Evolutionary conservation across 306 rosid species (phyloP).

Genomic region (Lathyrus aphaca): DNA sequence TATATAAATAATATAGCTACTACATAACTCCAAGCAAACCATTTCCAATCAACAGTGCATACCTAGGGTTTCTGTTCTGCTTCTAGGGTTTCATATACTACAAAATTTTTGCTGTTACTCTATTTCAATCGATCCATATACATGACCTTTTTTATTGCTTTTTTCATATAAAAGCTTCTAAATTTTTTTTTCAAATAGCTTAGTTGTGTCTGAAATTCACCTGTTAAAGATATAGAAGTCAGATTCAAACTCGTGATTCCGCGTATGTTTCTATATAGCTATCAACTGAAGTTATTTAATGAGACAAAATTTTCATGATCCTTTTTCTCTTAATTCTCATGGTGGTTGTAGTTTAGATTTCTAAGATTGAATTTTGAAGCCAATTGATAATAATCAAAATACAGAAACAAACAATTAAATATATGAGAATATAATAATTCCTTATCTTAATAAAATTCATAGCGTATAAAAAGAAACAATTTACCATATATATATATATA

Average conservation of each 20-base stretch:
- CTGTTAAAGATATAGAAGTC: too few relatives aligned
- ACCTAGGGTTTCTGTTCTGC: conserved; percentile 61
- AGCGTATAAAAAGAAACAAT: background rate
- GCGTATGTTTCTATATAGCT: too few relatives aligned
- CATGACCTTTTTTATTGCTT: background rate
- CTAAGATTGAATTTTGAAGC: conserved; percentile 5
- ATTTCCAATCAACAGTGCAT: conserved; percentile 31
- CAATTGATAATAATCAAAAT: conserved; percentile 9
- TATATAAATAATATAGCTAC: background rate
- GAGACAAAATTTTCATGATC: background rate
- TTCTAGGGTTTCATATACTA: conserved; percentile 49
- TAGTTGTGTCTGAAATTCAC: too few relatives aligned
- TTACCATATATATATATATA: background rate
- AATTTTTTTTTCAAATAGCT: background rate
- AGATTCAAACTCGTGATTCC: too few relatives aligned
- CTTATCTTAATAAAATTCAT: conserved; percentile 12
- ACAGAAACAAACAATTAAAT: conserved; percentile 3
- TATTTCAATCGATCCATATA: background rate
- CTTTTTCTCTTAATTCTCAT: background rate
- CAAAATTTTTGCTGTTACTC: background rate
- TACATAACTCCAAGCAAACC: conserved; percentile 18
- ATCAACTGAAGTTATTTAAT: too few relatives aligned
- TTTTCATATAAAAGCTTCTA: background rate
- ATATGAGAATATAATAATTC: background rate
- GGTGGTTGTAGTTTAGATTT: background rate